Evolutionary conservation across 805 yeast genomes (phyloP), one percentile per base, ranked within the genome.

Genomic region (Wickerhamiella nectarea): DNA sequence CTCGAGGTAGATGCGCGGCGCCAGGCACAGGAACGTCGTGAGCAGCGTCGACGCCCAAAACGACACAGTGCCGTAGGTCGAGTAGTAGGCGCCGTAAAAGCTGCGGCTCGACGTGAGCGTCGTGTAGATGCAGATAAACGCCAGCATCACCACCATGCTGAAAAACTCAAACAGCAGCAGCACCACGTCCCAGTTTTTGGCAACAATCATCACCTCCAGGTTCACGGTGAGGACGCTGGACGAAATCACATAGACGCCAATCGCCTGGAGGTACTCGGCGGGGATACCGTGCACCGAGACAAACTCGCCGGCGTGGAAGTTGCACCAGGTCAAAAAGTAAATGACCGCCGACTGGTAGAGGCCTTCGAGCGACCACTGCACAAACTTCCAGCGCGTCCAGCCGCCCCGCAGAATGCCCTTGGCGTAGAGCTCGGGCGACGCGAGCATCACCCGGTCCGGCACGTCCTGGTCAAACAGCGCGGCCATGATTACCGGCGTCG

Each of bases 51-150:
- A 66, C 35, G 77, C 74, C 93, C 93, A 82, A 56, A 76, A 78
- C 4, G 72, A 55, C 22, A 70, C 63, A 2, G 78, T 62, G 18
- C 86, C 84, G 51, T 75, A 76, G 26, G 70, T 67, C 52, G 76
- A 74, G 2, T 74, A 58, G 4, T 81, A 91, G 20, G 80, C 74
- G 45, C 70, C 67, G 60, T 74, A 82, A 51, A 77, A 78, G 52
- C 74, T 80, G 8, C 66, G 68, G 6, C 82, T 70, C 46, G 65
- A 61, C 2, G 62, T 49, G 22, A 71, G 59, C 2, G 75, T 61
- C 21, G 85, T 72, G 79, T 87, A 82, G 18, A 76, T 73, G 15
- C 89, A 87, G 3, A 84, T 74, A 91, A 93, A 82, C 56, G 76
- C 72, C 52, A 70, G 78, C 19, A 80, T 67, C 37, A 80, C 51